Evolutionary conservation across 345 rosid species (phyloP).

Genomic region (Eucalyptus viminalis): DNA sequence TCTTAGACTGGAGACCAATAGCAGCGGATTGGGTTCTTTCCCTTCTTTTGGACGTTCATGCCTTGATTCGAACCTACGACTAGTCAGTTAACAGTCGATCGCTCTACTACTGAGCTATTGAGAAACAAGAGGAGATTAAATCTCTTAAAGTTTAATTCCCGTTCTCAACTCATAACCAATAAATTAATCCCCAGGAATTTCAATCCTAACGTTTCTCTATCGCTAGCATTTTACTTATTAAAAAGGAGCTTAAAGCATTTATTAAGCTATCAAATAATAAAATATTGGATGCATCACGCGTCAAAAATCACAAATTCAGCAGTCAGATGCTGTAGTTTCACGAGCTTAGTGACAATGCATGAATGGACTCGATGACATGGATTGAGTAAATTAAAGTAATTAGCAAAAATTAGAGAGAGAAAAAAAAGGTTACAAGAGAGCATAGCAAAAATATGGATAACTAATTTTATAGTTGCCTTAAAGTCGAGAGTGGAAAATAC

Average conservation of each 20-base stretch:
- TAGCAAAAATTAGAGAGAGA: not conserved
- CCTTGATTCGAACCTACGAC: too few species aligned
- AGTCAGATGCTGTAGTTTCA: not conserved
- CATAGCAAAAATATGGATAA: not conserved
- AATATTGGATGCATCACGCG: not conserved
- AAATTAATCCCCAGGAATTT: not conserved
- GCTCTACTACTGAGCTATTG: not conserved
- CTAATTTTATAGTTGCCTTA: not conserved
- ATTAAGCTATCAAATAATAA: not conserved
- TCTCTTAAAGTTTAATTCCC: not conserved
- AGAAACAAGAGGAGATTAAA: not conserved
- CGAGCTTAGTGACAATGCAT: not conserved
- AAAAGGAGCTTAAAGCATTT: not conserved
- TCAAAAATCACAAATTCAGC: not conserved
- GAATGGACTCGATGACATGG: not conserved
- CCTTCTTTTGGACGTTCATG: too few species aligned
- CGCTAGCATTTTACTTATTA: not conserved
- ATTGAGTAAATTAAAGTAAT: not conserved
- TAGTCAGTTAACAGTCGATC: too few species aligned
- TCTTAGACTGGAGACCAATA: too few species aligned
- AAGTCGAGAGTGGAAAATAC: not conserved
- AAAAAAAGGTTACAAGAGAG: not conserved
- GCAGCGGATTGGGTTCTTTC: too few species aligned
- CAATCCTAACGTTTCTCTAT: not conserved
- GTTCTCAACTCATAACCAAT: not conserved